A percentile compares a stretch with the other conserved stretches of the same genome.
phyloP scores from a whole-genome alignment of 768 basidiomycete species.

The Sarcomyxa edulis region DNA sequence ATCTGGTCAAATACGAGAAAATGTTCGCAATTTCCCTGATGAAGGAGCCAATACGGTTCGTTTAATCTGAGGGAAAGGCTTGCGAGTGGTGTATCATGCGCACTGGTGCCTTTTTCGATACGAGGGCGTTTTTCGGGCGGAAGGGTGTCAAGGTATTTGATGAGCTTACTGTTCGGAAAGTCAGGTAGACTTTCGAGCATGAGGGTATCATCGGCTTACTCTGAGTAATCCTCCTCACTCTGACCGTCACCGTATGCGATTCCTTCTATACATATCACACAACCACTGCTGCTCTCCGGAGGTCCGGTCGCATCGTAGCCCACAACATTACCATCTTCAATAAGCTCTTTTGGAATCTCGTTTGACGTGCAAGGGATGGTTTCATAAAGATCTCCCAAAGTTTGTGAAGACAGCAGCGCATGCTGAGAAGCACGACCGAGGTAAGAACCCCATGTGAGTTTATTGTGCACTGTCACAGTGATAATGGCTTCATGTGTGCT shows the following conservation, averaged over 20 bases:
- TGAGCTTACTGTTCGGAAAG: conserved; percentile 39
- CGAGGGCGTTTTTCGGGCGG: conserved; percentile 21
- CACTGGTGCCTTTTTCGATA: conserved; percentile 32
- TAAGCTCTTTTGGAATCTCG: conserved; percentile 39
- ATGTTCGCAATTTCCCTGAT: conserved; percentile 80
- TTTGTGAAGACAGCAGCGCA: conserved; percentile 65
- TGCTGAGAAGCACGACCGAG: conserved; percentile 65
- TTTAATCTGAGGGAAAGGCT: conserved; percentile 59
- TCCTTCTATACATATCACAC: conserved; percentile 59
- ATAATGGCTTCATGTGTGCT: conserved; percentile 39
- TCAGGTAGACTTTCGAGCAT: conserved; percentile 4
- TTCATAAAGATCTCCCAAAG: conserved; percentile 55
- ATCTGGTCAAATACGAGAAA: conserved; percentile 71
- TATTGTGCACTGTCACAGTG: conserved; percentile 55
- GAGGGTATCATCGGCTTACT: conserved; percentile 20
- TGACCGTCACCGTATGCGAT: conserved; percentile 52
- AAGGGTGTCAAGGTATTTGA: conserved; percentile 30
- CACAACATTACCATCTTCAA: conserved; percentile 23
- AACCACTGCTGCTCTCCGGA: conserved; percentile 25
- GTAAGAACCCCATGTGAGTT: conserved; percentile 55
- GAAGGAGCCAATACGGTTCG: conserved; percentile 79
- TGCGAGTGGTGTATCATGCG: conserved; percentile 42
- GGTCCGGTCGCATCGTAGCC: conserved; percentile 20
- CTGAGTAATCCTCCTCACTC: conserved; percentile 49
- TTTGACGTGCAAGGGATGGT: conserved; percentile 60